Evolutionary conservation across 495 filamentous ascomycete genomes (phyloP).

Genomic region (Penicillium alfredii): DNA sequence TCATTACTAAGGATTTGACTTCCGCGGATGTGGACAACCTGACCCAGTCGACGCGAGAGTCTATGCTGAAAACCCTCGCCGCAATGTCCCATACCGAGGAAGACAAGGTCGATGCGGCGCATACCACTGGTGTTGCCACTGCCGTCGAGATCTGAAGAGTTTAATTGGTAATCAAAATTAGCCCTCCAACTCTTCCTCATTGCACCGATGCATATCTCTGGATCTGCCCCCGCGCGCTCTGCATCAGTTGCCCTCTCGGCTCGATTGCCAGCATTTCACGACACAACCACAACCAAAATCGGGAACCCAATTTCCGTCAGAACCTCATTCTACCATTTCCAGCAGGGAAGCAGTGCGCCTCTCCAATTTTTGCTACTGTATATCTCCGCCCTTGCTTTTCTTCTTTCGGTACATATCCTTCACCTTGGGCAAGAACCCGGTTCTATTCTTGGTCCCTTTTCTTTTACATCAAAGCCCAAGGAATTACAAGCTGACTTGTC

Average conservation of each 20-base stretch:
- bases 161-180: too few species aligned
- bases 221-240: too few species aligned
- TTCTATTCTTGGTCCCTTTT: too few species aligned
- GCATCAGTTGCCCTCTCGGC: too few species aligned
- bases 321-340: not conserved
- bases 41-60: slow-evolving; percentile 59
- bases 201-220: too few species aligned
- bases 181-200: too few species aligned
- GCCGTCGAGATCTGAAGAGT: slow-evolving; percentile 41
- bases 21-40: slow-evolving; percentile 77
- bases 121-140: slow-evolving; percentile 28
- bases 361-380: slow-evolving; percentile 1
- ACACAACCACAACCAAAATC: not conserved
- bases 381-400: not conserved
- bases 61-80: slow-evolving; percentile 74
- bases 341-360: not conserved
- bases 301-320: not conserved
- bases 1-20: slow-evolving; percentile 71
- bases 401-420: slow-evolving; percentile 10
- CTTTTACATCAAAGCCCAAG: too few species aligned
- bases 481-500: not conserved
- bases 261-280: too few species aligned
- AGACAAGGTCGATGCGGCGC: slow-evolving; percentile 14
- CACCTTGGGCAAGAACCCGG: slow-evolving; percentile 1
- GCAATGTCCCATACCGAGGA: slow-evolving; percentile 45